Conservation (phyloP, 2,329 filamentous ascomycete genomes). For the Seiridium unicorne region DNA sequence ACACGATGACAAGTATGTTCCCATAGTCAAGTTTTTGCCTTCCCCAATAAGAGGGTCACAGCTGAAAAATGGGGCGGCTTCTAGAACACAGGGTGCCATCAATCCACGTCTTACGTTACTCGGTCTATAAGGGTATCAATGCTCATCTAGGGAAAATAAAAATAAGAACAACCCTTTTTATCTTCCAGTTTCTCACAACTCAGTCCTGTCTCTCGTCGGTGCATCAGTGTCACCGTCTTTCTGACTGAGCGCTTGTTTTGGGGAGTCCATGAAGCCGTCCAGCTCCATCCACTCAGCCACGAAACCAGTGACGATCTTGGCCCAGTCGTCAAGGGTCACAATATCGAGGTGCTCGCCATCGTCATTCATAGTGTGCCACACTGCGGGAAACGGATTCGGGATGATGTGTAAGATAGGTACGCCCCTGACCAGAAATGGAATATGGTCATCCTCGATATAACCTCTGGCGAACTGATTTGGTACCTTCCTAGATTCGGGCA, state of each 20-base stretch:
- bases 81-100: no score
- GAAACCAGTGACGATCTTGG: constrained; percentile 79
- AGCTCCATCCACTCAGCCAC: constrained; percentile 91
- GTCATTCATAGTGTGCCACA: constrained; percentile 87
- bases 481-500: constrained; percentile 61
- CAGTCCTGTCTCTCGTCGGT: neutral
- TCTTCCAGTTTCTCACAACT: neutral
- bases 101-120: no score
- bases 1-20: no score
- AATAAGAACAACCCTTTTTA: no score
- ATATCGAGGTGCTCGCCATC: constrained; percentile 82
- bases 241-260: constrained; percentile 10
- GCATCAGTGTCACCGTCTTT: neutral
- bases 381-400: constrained; percentile 73
- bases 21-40: no score
- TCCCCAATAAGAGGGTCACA: no score
- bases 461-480: constrained; percentile 43
- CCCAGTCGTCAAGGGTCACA: constrained; percentile 82
- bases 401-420: constrained; percentile 91
- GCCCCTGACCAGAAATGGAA: constrained; percentile 84
- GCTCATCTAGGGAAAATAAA: no score
- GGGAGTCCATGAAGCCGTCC: constrained; percentile 24
- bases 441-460: constrained; percentile 79
- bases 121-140: no score
- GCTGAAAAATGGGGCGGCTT: no score